Conservation (phyloP, 1,139 yeast genomes). For the Candida buenavistaensis region DNA sequence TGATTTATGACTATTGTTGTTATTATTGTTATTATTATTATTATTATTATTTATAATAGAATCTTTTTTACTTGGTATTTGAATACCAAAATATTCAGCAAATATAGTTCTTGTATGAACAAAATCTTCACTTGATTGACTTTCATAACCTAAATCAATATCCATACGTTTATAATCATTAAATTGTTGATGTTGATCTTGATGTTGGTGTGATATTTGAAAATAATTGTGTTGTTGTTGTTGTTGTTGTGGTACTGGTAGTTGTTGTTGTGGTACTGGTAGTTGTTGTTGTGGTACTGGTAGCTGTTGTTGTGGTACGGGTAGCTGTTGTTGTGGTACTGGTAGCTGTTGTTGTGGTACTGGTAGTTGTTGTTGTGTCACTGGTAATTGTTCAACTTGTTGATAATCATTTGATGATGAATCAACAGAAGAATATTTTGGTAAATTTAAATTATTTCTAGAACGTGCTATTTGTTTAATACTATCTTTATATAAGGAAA, state of each 20-base stretch:
- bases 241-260: neutral
- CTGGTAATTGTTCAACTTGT: neutral
- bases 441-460: conserved; percentile 4
- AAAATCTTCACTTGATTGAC: conserved; percentile 10
- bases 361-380: conserved; percentile 1
- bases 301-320: conserved; percentile 1
- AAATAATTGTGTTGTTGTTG: neutral
- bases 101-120: conserved; percentile 9
- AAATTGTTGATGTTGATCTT: neutral
- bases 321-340: too few relatives aligned
- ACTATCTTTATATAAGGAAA: conserved; percentile 22
- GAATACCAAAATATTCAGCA: conserved; percentile 8
- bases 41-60: neutral
- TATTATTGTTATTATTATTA: too few relatives aligned
- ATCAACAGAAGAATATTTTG: conserved; percentile 5
- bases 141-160: conserved; percentile 9
- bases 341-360: conserved; percentile 1
- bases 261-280: conserved; percentile 1
- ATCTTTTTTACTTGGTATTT: neutral
- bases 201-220: conserved; percentile 4
- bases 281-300: too few relatives aligned
- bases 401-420: conserved; percentile 1
- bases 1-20: too few relatives aligned
- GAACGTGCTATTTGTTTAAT: conserved; percentile 11
- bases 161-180: neutral